phyloP scores from a whole-genome alignment of 1,284 basidiomycete genomes.

The Microbotryum lychnidis-dioicae region DNA sequence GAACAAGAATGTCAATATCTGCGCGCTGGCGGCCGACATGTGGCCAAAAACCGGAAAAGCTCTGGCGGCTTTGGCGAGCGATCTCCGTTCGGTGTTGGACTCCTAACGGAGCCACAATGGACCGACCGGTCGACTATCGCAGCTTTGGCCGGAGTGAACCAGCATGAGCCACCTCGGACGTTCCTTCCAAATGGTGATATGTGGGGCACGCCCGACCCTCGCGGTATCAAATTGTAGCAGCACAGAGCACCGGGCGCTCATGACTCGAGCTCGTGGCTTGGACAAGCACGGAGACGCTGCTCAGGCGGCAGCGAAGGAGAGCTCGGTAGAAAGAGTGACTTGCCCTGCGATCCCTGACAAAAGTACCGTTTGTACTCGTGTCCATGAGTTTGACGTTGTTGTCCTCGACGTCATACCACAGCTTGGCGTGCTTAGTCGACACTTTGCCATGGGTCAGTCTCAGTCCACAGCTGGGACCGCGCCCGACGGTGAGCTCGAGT shows the following conservation, averaged over 20 bases:
- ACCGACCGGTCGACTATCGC: neutral
- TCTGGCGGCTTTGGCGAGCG: neutral
- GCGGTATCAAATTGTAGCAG: too few species aligned
- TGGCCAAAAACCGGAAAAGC: neutral
- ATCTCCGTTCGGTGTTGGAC: neutral
- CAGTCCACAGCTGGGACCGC: slow-evolving; percentile 22
- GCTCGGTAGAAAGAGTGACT: too few species aligned
- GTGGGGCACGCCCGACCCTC: too few species aligned
- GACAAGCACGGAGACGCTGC: too few species aligned
- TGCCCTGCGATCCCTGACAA: slow-evolving; percentile 13
- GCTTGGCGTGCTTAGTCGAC: slow-evolving; percentile 27
- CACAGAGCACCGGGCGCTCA: too few species aligned
- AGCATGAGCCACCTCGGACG: too few species aligned
- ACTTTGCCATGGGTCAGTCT: slow-evolving; percentile 26
- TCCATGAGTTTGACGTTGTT: slow-evolving; percentile 31
- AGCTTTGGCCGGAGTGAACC: too few species aligned
- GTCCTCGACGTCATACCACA: slow-evolving; percentile 17
- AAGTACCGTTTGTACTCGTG: slow-evolving; percentile 31
- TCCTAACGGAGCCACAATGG: neutral
- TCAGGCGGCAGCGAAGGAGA: too few species aligned
- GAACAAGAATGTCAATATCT: too few species aligned
- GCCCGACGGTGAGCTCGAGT: slow-evolving; percentile 9
- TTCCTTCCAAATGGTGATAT: too few species aligned
- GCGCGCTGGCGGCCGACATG: neutral
- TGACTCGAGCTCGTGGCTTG: too few species aligned